phyloP scores from a whole-genome alignment of 441 rosid genomes.

The Dalechampia spathulata region DNA sequence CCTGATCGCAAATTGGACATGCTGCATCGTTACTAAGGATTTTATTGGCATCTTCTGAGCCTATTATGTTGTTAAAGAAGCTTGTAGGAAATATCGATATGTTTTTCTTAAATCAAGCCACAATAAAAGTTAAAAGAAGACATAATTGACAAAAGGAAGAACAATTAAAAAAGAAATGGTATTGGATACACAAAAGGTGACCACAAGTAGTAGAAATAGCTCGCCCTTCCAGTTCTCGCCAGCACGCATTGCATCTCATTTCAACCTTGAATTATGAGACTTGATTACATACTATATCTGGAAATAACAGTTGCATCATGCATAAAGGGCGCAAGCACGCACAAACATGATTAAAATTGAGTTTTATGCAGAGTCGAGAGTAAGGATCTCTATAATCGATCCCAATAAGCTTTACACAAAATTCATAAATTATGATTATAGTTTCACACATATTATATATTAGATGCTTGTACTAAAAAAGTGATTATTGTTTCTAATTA shows the following conservation, averaged over 20 bases:
- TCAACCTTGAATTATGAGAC: conserved; percentile 23
- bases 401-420: no score
- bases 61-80: conserved; percentile 46
- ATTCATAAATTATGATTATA: no score
- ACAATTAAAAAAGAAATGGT: no score
- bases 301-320: background rate
- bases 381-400: no score
- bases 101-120: background rate
- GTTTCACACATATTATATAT: no score
- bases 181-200: conserved; percentile 73
- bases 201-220: conserved; percentile 93
- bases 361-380: no score
- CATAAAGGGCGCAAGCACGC: background rate
- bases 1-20: conserved; percentile 92
- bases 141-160: conserved; percentile 2
- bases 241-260: conserved; percentile 97
- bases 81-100: background rate
- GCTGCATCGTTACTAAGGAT: conserved; percentile 83
- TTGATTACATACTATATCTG: conserved; percentile 19
- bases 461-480: no score
- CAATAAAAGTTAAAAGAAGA: background rate
- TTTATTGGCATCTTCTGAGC: conserved; percentile 88
- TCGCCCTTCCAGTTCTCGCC: conserved; percentile 93
- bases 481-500: no score
- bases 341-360: no score